These are phyloP conservation scores for Irpex sp. DNA, from an alignment of 1,284 basidiomycete genomes.

Conservation along the genomic window DNA sequence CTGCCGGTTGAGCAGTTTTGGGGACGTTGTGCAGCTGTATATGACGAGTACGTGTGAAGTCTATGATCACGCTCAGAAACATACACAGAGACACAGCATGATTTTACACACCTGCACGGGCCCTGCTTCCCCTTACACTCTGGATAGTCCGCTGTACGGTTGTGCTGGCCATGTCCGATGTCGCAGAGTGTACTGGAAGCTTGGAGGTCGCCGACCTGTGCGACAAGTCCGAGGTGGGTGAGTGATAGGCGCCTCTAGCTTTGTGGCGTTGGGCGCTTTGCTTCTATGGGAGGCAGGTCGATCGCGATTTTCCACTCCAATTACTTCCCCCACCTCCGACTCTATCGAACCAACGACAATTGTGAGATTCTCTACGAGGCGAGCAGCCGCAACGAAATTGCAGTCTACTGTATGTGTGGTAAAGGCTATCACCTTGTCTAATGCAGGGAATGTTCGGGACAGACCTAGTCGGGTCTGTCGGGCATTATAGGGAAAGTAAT, in stretches of 20 bases:
- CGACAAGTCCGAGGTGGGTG: background rate
- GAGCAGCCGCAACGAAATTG: too few relatives aligned
- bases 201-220: background rate
- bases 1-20: slow-evolving; percentile 46
- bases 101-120: background rate
- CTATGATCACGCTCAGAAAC: background rate
- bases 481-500: background rate
- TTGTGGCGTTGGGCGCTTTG: background rate
- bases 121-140: background rate
- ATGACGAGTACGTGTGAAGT: background rate
- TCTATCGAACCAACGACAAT: background rate
- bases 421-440: too few relatives aligned
- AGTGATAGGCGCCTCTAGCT: background rate
- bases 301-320: background rate
- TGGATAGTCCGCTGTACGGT: background rate
- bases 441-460: background rate
- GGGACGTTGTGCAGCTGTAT: slow-evolving; percentile 36
- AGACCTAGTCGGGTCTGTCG: background rate
- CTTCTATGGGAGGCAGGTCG: too few relatives aligned
- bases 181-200: background rate
- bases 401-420: too few relatives aligned
- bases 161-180: background rate
- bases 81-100: background rate
- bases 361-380: too few relatives aligned
- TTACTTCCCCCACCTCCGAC: background rate